These are phyloP conservation scores for Garcia nutans DNA, from an alignment of 345 rosid genomes.

Conservation along the genomic window DNA sequence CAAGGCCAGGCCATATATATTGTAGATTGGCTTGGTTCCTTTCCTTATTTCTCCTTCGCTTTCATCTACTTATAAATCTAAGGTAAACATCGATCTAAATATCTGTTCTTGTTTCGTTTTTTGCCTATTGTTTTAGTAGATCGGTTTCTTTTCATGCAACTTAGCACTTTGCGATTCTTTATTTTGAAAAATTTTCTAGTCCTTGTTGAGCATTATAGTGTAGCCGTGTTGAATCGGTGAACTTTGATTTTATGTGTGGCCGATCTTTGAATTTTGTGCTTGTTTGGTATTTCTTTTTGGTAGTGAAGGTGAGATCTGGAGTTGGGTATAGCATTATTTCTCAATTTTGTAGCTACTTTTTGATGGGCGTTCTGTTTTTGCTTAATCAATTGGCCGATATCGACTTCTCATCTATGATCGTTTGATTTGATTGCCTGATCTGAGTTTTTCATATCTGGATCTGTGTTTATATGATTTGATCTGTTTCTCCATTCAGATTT, in stretches of 20 bases:
- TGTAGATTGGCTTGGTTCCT: neutral
- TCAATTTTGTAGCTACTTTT: too few species aligned
- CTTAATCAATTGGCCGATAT: neutral
- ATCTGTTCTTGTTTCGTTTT: too few species aligned
- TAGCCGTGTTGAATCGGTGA: neutral
- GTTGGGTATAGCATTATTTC: neutral
- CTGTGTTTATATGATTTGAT: slow-evolving; percentile 7
- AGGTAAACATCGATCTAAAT: neutral
- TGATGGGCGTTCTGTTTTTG: too few species aligned
- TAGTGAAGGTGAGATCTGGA: neutral
- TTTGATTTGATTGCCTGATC: slow-evolving; percentile 22
- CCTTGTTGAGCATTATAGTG: neutral
- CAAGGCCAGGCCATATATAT: too few species aligned
- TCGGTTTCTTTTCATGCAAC: neutral
- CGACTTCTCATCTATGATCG: neutral
- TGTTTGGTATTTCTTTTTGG: neutral
- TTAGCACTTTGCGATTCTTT: too few species aligned
- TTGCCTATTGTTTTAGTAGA: neutral
- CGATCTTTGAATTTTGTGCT: neutral
- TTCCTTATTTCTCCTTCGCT: neutral
- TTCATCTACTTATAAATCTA: too few species aligned
- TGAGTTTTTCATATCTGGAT: slow-evolving; percentile 18
- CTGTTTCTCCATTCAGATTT: neutral
- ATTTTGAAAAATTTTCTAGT: neutral
- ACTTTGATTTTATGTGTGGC: neutral